Conservation (phyloP, 371 early-diverging fungal genomes). For the Chytridium lagenaria region DNA sequence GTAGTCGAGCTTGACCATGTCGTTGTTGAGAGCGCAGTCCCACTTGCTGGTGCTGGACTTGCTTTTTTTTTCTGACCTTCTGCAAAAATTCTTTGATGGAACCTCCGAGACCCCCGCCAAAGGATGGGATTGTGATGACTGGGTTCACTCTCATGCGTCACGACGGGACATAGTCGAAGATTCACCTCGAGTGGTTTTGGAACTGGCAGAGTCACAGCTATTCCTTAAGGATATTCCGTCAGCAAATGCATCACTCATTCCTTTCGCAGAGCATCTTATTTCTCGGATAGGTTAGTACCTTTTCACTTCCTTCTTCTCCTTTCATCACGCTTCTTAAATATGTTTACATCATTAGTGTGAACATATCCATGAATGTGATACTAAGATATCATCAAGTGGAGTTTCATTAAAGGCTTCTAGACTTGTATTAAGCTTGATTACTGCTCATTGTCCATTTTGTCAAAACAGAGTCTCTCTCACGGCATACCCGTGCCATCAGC, state of each 20-base stretch:
- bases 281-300: background rate
- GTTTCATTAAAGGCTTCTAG: too few relatives aligned
- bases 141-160: too few relatives aligned
- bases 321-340: too few relatives aligned
- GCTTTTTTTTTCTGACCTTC: background rate
- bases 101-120: too few relatives aligned
- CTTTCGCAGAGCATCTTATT: slow-evolving; percentile 15
- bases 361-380: too few relatives aligned
- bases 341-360: too few relatives aligned
- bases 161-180: slow-evolving; percentile 1
- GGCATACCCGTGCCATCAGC: too few relatives aligned
- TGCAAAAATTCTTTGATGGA: background rate
- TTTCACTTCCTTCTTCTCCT: background rate
- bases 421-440: too few relatives aligned
- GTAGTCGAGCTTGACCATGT: slow-evolving; percentile 50
- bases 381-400: too few relatives aligned
- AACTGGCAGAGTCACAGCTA: background rate
- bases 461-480: background rate
- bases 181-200: background rate
- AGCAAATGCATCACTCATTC: background rate
- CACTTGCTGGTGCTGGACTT: background rate
- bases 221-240: background rate
- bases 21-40: too few relatives aligned
- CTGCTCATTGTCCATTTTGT: too few relatives aligned
- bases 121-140: too few relatives aligned